Conservation (phyloP, 2,329 filamentous ascomycete genomes). For the Botrytis cinerea region DNA sequence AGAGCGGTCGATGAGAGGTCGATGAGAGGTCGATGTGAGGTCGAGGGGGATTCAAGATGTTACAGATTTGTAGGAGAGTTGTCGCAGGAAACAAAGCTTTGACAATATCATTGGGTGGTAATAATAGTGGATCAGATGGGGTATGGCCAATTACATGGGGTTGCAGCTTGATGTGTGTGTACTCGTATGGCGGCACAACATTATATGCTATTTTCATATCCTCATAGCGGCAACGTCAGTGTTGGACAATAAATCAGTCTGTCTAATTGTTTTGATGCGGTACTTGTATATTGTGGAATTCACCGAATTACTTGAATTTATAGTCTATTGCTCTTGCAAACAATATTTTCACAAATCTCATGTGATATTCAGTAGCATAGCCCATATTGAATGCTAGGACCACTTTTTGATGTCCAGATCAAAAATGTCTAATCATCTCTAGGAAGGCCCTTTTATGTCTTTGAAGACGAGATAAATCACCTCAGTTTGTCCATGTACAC, state of each 20-base stretch:
- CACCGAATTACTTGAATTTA: background rate
- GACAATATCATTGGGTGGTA: constrained; percentile 10
- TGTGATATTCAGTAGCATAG: background rate
- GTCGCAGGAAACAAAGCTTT: constrained; percentile 17
- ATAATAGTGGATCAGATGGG: background rate
- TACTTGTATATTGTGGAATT: background rate
- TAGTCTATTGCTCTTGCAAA: background rate
- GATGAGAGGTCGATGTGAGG: background rate
- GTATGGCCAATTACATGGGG: background rate
- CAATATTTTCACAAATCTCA: background rate
- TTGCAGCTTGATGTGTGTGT: background rate
- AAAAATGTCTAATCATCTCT: background rate
- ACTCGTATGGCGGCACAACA: background rate
- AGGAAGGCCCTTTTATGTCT: background rate
- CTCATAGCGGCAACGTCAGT: background rate
- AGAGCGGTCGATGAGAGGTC: background rate
- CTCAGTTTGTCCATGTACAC: background rate
- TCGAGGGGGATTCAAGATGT: constrained; percentile 14
- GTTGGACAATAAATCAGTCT: background rate
- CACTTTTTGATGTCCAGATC: background rate
- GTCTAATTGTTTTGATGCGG: background rate
- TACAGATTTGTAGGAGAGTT: constrained; percentile 25
- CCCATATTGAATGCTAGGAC: background rate
- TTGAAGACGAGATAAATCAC: background rate
- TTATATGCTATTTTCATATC: background rate